A percentile compares a stretch with the other conserved stretches of the same genome.
Evolutionary conservation across 805 yeast genomes (phyloP).

Genomic region (Saccharomycopsis olivae): DNA sequence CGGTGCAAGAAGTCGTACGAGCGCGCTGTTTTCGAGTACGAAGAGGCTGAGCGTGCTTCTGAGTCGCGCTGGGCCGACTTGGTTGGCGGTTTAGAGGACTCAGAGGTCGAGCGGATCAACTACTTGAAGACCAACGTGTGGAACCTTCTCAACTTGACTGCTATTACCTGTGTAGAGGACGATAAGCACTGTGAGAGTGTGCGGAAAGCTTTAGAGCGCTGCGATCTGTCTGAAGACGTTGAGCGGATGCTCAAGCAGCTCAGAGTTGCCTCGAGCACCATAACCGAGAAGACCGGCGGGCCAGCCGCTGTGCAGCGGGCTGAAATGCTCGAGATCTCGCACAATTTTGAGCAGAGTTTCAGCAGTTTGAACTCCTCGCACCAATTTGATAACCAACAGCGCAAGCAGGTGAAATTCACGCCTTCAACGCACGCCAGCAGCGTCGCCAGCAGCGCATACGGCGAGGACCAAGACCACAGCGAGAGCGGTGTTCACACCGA

Average conservation of each 20-base stretch:
- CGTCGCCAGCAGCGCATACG: conserved; percentile 4
- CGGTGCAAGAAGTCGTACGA: too few relatives aligned
- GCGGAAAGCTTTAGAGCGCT: conserved; percentile 54
- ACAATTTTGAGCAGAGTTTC: conserved; percentile 17
- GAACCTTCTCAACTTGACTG: conserved; percentile 65
- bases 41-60: too few relatives aligned
- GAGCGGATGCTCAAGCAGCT: too few relatives aligned
- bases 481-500: not conserved
- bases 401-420: conserved; percentile 12
- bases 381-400: conserved; percentile 4
- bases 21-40: too few relatives aligned
- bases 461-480: not conserved
- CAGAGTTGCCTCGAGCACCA: too few relatives aligned
- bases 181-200: conserved; percentile 70
- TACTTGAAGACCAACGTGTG: conserved; percentile 62
- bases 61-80: too few relatives aligned
- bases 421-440: conserved; percentile 13
- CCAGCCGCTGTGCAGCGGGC: conserved; percentile 38
- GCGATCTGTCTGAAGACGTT: conserved; percentile 30
- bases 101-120: conserved; percentile 67
- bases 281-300: conserved; percentile 46
- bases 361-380: conserved; percentile 10
- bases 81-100: conserved; percentile 49
- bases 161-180: conserved; percentile 66
- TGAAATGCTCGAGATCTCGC: too few relatives aligned